Percentiles rank a stretch among this genome's conserved stretches.
phyloP scores from a whole-genome alignment of 768 basidiomycete genomes.

The Lentinula lateritia region DNA sequence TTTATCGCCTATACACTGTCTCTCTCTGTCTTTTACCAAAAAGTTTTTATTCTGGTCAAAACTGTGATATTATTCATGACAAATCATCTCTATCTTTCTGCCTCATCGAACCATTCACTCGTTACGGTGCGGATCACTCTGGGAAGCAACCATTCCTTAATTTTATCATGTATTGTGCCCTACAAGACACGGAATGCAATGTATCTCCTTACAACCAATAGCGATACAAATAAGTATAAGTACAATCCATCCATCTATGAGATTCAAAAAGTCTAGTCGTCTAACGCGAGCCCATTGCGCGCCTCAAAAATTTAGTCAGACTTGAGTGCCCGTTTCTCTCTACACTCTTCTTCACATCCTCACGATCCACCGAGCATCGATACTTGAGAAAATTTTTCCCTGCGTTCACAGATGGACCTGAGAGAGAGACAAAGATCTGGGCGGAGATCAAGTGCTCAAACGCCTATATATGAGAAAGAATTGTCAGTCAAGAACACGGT shows the following conservation, averaged over 20 bases:
- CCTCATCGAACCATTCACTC: too few species aligned
- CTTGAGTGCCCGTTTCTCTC: conserved; percentile 62
- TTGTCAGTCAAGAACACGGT: background rate
- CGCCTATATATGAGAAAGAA: conserved; percentile 39
- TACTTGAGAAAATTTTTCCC: conserved; percentile 74
- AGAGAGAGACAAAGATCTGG: conserved; percentile 50
- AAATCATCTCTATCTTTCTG: too few species aligned
- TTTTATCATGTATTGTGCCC: too few species aligned
- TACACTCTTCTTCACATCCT: conserved; percentile 63
- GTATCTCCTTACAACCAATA: background rate
- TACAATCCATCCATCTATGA: background rate
- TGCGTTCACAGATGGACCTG: conserved; percentile 40
- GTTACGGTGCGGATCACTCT: too few species aligned
- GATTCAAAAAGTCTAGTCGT: background rate
- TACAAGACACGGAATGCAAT: too few species aligned
- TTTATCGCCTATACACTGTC: too few species aligned
- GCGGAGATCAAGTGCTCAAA: conserved; percentile 64
- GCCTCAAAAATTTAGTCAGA: conserved; percentile 31
- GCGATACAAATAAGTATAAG: background rate
- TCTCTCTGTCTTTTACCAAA: too few species aligned
- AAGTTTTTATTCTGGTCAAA: too few species aligned
- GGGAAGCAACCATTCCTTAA: too few species aligned
- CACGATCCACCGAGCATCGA: conserved; percentile 57
- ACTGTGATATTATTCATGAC: too few species aligned
- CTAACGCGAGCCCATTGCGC: conserved; percentile 1